Evolutionary conservation across 1,284 basidiomycete species (phyloP).

Genomic region (Cerioporus squamosus): DNA sequence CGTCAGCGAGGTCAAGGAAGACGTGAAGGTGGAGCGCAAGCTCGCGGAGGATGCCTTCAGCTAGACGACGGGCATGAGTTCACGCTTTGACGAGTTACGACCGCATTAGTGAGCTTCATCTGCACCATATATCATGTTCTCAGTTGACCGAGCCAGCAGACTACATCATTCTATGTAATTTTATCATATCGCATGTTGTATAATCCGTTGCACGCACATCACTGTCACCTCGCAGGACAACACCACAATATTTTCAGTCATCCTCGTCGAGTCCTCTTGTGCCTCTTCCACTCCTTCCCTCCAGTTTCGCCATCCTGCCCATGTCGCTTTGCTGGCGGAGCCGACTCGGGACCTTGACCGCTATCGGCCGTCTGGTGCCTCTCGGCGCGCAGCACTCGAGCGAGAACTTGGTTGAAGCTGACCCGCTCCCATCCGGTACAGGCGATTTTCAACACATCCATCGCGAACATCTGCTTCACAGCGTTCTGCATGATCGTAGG

Average conservation of each 20-base stretch:
- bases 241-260: too few relatives aligned
- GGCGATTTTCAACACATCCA: constrained; percentile 15
- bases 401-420: constrained; percentile 18
- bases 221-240: not conserved
- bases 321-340: not conserved
- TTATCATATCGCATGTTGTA: not conserved
- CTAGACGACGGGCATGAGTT: constrained; percentile 5
- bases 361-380: not conserved
- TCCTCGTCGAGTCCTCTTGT: too few relatives aligned
- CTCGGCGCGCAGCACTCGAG: not conserved
- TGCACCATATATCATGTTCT: not conserved
- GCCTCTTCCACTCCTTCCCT: too few relatives aligned
- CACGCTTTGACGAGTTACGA: constrained; percentile 3
- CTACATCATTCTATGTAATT: constrained; percentile 18
- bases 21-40: constrained; percentile 42
- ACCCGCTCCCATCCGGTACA: constrained; percentile 22
- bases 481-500: constrained; percentile 10
- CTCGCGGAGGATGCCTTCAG: constrained; percentile 1
- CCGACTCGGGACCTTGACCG: not conserved
- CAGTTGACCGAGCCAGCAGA: not conserved
- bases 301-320: not conserved
- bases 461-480: constrained; percentile 20
- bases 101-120: not conserved
- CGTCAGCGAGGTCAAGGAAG: constrained; percentile 47
- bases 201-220: too few relatives aligned